Base-by-base conservation (phyloP, 306 rosid genomes). In the Myrica gale region DNA sequence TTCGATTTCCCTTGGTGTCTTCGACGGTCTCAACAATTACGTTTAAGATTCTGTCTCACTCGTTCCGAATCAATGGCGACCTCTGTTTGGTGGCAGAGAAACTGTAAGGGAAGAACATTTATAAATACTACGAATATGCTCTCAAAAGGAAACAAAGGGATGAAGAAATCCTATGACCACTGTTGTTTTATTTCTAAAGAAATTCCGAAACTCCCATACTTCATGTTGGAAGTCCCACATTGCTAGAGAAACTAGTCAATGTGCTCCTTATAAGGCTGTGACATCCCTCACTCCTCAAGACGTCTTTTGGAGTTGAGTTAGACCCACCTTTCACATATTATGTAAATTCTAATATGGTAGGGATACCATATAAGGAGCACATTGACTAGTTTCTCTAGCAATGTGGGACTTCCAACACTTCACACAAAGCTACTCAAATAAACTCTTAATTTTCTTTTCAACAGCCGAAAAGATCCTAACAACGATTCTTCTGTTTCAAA, bases 31-130 rank as follows among this genome's bases (percentile, higher is more conserved):
- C 11, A 32, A 32, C 37, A 48, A 48, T 48, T 48, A 48, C 53
- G 10, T 3, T 48, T 15, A 48, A 0, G 56, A 52, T 13, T 52
- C 19, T 9, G n/a, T 60, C 26, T 60, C 42, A 4, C 42, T 26
- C 67, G 16, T n/a, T 1, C 43, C 32, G 43, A 61, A 61, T 32
- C 19, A 5, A 61, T 26, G 17, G 11, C 21, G 32, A 63, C 71
- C 77, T 74, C 41, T 56, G 8, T 45, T 51, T 69, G 67, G 20
- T 54, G 43, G 37, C 66, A 17, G 57, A 72, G 78, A 79, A 82
- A 76, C 75, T 39, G 4, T 17, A 23, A 58, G 53, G 37, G 37
- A 6, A 60, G 3, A 0, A 8, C 9, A 13, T 11, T 60, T 1
- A 60, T 0, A 2, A 60, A 60, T 5, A 12, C 17, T 23, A 60